Conservation (phyloP, 225 moss, liverwort and hornwort genomes). For the Physcomitrium patens region DNA sequence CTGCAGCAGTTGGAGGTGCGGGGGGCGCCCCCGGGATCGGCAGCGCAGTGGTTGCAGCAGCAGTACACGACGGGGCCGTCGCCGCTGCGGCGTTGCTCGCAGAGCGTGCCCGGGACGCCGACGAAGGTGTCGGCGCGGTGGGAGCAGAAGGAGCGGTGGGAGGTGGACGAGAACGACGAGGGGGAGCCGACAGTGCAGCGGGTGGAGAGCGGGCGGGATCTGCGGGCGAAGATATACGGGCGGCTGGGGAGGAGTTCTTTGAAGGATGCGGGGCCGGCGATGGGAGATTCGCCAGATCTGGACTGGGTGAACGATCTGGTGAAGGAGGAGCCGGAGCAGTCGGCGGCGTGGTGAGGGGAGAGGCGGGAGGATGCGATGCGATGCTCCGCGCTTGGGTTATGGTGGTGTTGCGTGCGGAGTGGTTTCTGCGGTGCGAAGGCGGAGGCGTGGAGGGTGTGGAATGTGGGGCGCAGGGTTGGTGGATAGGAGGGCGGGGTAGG, state of each 20-base stretch:
- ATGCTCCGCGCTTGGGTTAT: background rate
- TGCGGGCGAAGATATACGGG: conserved; percentile 96
- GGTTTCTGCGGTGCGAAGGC: too few relatives aligned
- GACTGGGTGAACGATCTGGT: conserved; percentile 90
- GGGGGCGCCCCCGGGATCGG: conserved; percentile 46
- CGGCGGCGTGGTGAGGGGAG: conserved; percentile 39
- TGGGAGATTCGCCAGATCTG: conserved; percentile 71
- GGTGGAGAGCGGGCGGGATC: conserved; percentile 86
- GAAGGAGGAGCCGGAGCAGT: conserved; percentile 58
- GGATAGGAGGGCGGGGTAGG: too few relatives aligned
- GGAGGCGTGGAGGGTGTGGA: background rate
- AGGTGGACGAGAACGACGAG: conserved; percentile 76
- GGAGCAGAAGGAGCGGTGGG: conserved; percentile 84
- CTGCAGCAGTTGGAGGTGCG: conserved; percentile 81
- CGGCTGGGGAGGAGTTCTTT: conserved; percentile 64
- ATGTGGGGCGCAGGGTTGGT: too few relatives aligned
- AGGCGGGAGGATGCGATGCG: too few relatives aligned
- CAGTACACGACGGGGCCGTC: conserved; percentile 91
- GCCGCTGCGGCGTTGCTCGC: conserved; percentile 88
- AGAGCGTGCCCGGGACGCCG: conserved; percentile 92
- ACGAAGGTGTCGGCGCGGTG: conserved; percentile 73
- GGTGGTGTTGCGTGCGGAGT: conserved; percentile 7
- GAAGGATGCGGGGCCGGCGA: conserved; percentile 34
- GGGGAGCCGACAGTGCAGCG: conserved; percentile 82
- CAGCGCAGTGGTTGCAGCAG: conserved; percentile 65